A percentile compares a stretch with the other conserved stretches of the same genome.
These are phyloP conservation scores for Sphagnurus paluster DNA, from an alignment of 1,284 basidiomycete species.

Conservation along the genomic window DNA sequence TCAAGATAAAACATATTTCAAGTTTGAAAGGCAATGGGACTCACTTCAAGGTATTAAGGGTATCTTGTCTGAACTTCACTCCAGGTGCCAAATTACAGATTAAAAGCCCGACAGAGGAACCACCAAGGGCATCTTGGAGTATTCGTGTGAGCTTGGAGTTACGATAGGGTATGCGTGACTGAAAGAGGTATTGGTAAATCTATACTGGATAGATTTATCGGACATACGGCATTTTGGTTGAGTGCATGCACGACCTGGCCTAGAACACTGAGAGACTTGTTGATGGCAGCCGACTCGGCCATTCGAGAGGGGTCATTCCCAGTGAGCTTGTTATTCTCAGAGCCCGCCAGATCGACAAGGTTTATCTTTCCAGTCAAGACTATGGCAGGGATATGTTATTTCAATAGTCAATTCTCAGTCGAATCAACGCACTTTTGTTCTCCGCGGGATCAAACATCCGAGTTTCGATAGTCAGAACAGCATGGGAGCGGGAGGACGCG, in stretches of 20 bases:
- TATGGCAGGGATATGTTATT: constrained; percentile 23
- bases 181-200: not conserved
- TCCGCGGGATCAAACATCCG: constrained; percentile 47
- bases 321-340: constrained; percentile 87
- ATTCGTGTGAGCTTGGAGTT: constrained; percentile 83
- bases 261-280: constrained; percentile 79
- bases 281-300: constrained; percentile 82
- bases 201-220: not conserved
- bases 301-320: constrained; percentile 81
- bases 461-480: constrained; percentile 73
- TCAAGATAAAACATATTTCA: constrained; percentile 1
- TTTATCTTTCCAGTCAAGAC: constrained; percentile 75
- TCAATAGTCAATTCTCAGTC: not conserved
- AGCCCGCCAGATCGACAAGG: constrained; percentile 83
- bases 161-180: constrained; percentile 81
- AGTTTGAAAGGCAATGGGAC: constrained; percentile 20
- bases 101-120: constrained; percentile 70
- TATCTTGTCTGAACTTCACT: constrained; percentile 76
- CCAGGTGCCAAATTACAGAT: constrained; percentile 86
- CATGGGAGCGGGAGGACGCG: constrained; percentile 81
- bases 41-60: constrained; percentile 81
- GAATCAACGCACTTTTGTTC: constrained; percentile 45
- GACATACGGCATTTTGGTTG: constrained; percentile 66
- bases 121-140: constrained; percentile 83
- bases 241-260: constrained; percentile 84